A percentile compares a stretch with the other conserved stretches of the same genome.
phyloP scores from a whole-genome alignment of 139 green algal species.

The Edaphochlamys debaryana region DNA sequence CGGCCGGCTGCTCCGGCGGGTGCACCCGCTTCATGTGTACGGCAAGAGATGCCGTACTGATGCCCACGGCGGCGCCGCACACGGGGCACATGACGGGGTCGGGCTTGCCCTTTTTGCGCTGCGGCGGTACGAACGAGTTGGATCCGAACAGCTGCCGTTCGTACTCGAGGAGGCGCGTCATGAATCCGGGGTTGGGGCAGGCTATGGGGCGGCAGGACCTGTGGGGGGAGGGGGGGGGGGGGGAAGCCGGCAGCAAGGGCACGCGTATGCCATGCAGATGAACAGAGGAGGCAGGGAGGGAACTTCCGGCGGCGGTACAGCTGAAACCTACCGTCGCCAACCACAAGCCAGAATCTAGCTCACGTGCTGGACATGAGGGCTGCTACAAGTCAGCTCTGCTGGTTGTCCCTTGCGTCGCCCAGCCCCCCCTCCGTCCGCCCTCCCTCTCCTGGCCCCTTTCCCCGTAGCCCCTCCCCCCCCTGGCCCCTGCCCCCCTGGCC shows the following conservation, averaged over 20 bases:
- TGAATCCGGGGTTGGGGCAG: constrained; percentile 87
- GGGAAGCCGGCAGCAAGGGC: background rate
- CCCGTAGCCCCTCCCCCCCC: too few species aligned
- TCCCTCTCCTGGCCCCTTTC: too few species aligned
- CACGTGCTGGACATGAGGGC: too few species aligned
- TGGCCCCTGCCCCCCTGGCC: too few species aligned
- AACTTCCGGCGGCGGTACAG: too few species aligned
- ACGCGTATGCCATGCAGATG: background rate
- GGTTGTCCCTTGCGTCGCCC: too few species aligned
- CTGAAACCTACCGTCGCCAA: too few species aligned
- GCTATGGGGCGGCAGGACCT: constrained; percentile 65
- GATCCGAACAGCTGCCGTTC: constrained; percentile 72
- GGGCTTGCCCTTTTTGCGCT: constrained; percentile 76
- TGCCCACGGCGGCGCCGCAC: constrained; percentile 72
- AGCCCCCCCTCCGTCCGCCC: too few species aligned
- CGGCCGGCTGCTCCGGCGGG: constrained; percentile 27
- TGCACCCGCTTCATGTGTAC: constrained; percentile 80
- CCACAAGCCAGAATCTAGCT: too few species aligned
- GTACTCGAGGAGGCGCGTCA: constrained; percentile 69
- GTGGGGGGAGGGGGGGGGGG: background rate
- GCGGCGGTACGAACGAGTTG: constrained; percentile 62
- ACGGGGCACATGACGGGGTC: constrained; percentile 71
- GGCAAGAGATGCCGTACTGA: constrained; percentile 71
- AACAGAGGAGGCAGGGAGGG: too few species aligned
- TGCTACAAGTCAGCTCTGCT: too few species aligned